Evolutionary conservation across 768 basidiomycete species (phyloP).

Genomic region (Rhodotorula toruloides): DNA sequence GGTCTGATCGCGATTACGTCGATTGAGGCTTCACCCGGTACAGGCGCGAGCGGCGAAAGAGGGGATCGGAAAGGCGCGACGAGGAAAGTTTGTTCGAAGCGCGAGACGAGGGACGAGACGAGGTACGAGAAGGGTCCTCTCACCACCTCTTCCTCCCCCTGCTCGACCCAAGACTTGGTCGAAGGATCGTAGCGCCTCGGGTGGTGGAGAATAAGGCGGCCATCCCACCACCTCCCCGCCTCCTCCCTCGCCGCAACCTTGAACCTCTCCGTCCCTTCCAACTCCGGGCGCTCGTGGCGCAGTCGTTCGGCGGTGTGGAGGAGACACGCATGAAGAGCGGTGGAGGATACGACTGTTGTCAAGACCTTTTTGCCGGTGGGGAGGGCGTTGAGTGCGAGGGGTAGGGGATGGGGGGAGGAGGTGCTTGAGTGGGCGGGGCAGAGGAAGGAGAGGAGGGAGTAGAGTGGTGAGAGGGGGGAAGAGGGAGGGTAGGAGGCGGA

Average conservation of each 20-base stretch:
- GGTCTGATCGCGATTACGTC: slow-evolving; percentile 77
- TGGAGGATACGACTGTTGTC: slow-evolving; percentile 81
- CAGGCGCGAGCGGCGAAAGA: slow-evolving; percentile 46
- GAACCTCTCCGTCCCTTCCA: slow-evolving; percentile 86
- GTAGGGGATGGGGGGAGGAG: slow-evolving; percentile 44
- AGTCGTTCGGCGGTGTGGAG: slow-evolving; percentile 65
- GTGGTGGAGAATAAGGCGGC: slow-evolving; percentile 54
- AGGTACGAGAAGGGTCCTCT: slow-evolving; percentile 79
- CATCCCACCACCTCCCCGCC: slow-evolving; percentile 64
- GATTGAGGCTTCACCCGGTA: slow-evolving; percentile 48
- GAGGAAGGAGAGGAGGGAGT: slow-evolving; percentile 26
- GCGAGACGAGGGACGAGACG: slow-evolving; percentile 67
- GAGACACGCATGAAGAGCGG: slow-evolving; percentile 76
- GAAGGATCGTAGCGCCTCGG: slow-evolving; percentile 59
- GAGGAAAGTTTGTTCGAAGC: slow-evolving; percentile 75
- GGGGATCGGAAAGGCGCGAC: slow-evolving; percentile 59
- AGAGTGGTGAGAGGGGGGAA: background rate
- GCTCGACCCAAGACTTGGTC: slow-evolving; percentile 53
- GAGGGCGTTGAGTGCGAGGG: slow-evolving; percentile 50
- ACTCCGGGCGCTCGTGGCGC: slow-evolving; percentile 62
- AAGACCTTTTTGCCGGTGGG: slow-evolving; percentile 45
- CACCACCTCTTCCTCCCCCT: slow-evolving; percentile 47
- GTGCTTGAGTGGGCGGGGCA: background rate
- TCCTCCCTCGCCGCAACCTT: slow-evolving; percentile 77
- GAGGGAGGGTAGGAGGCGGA: slow-evolving; percentile 1